A percentile compares a stretch with the other conserved stretches of the same genome.
phyloP scores from a whole-genome alignment of 2,329 filamentous ascomycete species.

The Chalara sp. region DNA sequence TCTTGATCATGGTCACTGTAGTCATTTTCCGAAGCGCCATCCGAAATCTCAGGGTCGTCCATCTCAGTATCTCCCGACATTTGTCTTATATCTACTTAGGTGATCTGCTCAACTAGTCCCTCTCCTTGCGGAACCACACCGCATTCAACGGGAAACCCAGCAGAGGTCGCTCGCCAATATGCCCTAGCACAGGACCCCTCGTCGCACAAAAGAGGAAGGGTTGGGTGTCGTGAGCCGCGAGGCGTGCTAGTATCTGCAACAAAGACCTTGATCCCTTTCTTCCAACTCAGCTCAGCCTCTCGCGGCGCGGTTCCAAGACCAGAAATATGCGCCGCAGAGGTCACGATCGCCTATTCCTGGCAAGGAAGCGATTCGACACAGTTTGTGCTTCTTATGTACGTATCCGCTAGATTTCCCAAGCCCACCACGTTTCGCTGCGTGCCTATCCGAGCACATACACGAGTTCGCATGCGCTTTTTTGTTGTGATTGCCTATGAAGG shows the following conservation, averaged over 20 bases:
- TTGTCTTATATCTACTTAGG: constrained; percentile 23
- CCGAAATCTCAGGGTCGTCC: constrained; percentile 28
- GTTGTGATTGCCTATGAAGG: too few relatives aligned
- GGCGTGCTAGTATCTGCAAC: constrained; percentile 20
- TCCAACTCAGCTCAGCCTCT: constrained; percentile 16
- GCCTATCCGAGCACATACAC: constrained; percentile 24
- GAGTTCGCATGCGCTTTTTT: constrained; percentile 22
- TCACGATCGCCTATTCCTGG: constrained; percentile 13
- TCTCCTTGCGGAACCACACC: constrained; percentile 24
- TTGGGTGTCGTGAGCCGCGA: constrained; percentile 20
- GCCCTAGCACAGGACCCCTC: constrained; percentile 19
- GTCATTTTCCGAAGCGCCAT: constrained; percentile 29
- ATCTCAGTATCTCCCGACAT: constrained; percentile 29
- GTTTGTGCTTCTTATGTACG: constrained; percentile 13
- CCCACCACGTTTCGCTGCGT: constrained; percentile 27
- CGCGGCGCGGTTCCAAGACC: constrained; percentile 7
- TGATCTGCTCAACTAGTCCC: constrained; percentile 16
- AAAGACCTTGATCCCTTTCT: constrained; percentile 18
- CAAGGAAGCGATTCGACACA: constrained; percentile 6
- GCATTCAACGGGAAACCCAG: constrained; percentile 20
- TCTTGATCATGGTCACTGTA: constrained; percentile 28
- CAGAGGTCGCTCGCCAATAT: constrained; percentile 17
- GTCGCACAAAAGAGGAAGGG: constrained; percentile 20
- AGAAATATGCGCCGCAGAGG: constrained; percentile 8
- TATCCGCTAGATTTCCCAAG: constrained; percentile 18